A percentile compares a stretch with the other conserved stretches of the same genome.
phyloP scores from a whole-genome alignment of 306 rosid species.

The Cyamopsis tetragonoloba region DNA sequence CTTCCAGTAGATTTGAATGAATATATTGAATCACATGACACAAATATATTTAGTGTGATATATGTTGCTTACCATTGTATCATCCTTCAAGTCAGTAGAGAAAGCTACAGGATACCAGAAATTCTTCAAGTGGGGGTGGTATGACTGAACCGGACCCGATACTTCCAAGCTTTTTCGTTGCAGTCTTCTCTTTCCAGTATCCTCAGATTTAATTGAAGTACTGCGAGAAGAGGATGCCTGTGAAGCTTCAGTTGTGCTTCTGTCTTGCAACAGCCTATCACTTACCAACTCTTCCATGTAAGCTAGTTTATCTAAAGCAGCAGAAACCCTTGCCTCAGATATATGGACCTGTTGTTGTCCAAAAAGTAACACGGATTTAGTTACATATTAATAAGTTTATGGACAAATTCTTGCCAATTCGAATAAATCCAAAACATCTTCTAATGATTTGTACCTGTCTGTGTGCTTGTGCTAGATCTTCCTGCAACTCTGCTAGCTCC shows the following conservation, averaged over 20 bases:
- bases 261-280: constrained; percentile 70
- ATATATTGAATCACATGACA: background rate
- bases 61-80: constrained; percentile 67
- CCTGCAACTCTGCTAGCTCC: constrained; percentile 89
- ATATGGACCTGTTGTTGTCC: constrained; percentile 78
- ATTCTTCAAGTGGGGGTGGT: constrained; percentile 86
- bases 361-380: constrained; percentile 18
- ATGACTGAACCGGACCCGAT: constrained; percentile 87
- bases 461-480: constrained; percentile 81
- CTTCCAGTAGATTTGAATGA: background rate
- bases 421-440: background rate
- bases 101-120: constrained; percentile 99
- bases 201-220: constrained; percentile 45
- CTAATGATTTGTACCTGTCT: constrained; percentile 52
- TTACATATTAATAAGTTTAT: background rate
- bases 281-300: constrained; percentile 94
- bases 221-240: constrained; percentile 52
- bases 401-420: background rate
- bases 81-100: constrained; percentile 67
- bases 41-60: background rate
- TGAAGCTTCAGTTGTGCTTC: constrained; percentile 42
- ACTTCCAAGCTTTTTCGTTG: constrained; percentile 63
- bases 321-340: constrained; percentile 86
- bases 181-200: constrained; percentile 28
- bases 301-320: constrained; percentile 96